phyloP scores from a whole-genome alignment of 495 filamentous ascomycete genomes.

The Hyaloscypha hepaticicola region DNA sequence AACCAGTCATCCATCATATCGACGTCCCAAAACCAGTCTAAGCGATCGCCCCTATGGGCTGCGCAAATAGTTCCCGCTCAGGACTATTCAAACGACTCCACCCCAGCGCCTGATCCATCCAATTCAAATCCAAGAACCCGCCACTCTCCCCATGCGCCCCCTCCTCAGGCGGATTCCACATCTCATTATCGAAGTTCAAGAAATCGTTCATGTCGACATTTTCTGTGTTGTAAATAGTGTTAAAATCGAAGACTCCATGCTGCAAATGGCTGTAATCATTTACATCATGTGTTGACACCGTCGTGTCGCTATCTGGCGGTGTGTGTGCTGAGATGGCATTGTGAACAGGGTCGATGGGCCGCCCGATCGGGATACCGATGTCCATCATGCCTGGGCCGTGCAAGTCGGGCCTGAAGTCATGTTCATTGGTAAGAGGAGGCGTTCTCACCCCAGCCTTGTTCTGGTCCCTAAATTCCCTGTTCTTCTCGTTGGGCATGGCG shows the following conservation, averaged over 20 bases:
- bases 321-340: constrained; percentile 19
- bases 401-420: background rate
- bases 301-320: constrained; percentile 15
- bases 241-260: background rate
- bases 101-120: constrained; percentile 26
- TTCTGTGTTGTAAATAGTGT: background rate
- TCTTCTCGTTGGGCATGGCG: constrained; percentile 7
- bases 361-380: constrained; percentile 7
- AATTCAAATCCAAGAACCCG: constrained; percentile 30
- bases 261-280: background rate
- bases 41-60: background rate
- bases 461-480: constrained; percentile 5
- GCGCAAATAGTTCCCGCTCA: background rate
- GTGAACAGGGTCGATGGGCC: background rate
- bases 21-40: background rate
- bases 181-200: constrained; percentile 29
- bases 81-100: constrained; percentile 29
- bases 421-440: constrained; percentile 4
- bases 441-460: constrained; percentile 4
- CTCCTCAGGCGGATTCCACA: constrained; percentile 30
- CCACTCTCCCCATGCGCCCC: constrained; percentile 31
- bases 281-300: background rate
- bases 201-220: constrained; percentile 28
- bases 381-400: constrained; percentile 8
- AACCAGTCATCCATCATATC: background rate